phyloP scores from a whole-genome alignment of 805 yeast species.

The Hanseniaspora singularis region DNA sequence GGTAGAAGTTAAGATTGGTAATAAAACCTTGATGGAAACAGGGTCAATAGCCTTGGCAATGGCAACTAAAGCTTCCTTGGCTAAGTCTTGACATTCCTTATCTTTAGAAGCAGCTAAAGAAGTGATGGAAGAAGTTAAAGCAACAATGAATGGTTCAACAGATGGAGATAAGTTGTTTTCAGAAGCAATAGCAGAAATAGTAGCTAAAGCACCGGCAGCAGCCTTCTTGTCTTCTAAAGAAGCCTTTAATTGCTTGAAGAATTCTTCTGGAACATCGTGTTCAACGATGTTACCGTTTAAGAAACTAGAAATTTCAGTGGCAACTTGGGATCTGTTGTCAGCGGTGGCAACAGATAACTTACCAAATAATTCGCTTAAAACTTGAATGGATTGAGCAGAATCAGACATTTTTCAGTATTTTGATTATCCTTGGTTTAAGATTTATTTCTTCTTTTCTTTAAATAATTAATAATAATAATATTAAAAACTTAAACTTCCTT shows the following conservation, averaged over 20 bases:
- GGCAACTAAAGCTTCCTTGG: conserved; percentile 64
- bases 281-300: conserved; percentile 94
- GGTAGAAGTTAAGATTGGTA: conserved; percentile 65
- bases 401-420: conserved; percentile 32
- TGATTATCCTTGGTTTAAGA: conserved; percentile 10
- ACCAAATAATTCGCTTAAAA: conserved; percentile 84
- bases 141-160: conserved; percentile 90
- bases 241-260: conserved; percentile 65
- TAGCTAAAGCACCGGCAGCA: conserved; percentile 70
- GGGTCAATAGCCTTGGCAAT: conserved; percentile 80
- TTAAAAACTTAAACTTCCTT: no score
- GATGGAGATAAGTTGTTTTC: conserved; percentile 71
- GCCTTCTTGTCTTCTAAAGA: conserved; percentile 75
- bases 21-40: conserved; percentile 76
- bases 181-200: conserved; percentile 75
- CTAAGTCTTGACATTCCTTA: conserved; percentile 58
- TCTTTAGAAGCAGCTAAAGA: conserved; percentile 85
- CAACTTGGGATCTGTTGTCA: conserved; percentile 75
- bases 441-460: background rate
- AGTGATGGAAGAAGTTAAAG: conserved; percentile 56
- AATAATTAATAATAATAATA: background rate
- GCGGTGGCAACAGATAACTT: conserved; percentile 80
- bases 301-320: conserved; percentile 81
- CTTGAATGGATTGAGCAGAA: conserved; percentile 45
- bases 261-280: conserved; percentile 90